Base-by-base conservation (phyloP, 495 filamentous ascomycete genomes). In the Xylaria acuta region DNA sequence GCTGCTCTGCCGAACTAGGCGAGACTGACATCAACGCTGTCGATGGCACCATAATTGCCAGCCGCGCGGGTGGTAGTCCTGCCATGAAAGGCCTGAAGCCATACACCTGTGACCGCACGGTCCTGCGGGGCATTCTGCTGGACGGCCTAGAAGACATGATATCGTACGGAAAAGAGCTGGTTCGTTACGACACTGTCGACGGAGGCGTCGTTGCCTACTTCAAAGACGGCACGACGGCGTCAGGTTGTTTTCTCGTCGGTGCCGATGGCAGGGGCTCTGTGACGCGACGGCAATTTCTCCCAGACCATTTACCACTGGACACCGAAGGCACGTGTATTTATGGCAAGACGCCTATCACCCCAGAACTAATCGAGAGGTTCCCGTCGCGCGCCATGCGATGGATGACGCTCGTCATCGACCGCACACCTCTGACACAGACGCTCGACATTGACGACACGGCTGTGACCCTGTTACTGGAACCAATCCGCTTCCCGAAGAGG, bases 91-190 rank as follows among this genome's bases (percentile, higher is more conserved):
- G 87, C 1, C 76, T 91, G 14, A 90, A 62, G 12, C 89, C 0
- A 82, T 91, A 66, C 87, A 90, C 76, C 89, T 86, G 87, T 83
- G 84, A 38, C 80, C 90, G 14, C 80, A 62, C 85, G 14, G 83
- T 83, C 4, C 79, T 90, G 65, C 78, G 84, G 12, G 73, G 81
- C 14, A 74, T 90, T 11, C 80, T 90, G 7, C 88, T 88, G 0
- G 79, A 84, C 3, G 73, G 85, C n/a, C 68, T 89, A 16, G 40
- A 25, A 54, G 5, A 64, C 40, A 30, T 60, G 32, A 69, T 71
- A 41, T 30, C 38, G 8, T 71, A 59, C 25, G 53, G 36, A 36
- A 62, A 45, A 14, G 25, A 45, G 20, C 53, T 45, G 7, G 27
- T 43, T 4, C 22, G 58, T 4, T 47, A 49, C 51, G 65, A 77